These are phyloP conservation scores for Chamaecyparis obtusa DNA, from an alignment of 75 land plant species.

Conservation along the genomic window DNA sequence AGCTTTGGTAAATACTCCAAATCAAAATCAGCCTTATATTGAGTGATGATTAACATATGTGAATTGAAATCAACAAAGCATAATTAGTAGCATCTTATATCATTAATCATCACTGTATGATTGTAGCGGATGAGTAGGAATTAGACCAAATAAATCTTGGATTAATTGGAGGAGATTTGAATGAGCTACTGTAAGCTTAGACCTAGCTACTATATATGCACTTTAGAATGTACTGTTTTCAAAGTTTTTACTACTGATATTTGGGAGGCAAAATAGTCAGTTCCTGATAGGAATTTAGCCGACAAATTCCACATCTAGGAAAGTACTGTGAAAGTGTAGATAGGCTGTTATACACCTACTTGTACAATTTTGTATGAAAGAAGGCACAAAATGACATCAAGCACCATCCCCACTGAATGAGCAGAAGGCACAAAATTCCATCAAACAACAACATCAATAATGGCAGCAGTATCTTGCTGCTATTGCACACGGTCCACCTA, in stretches of 20 bases:
- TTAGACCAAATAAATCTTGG: background rate
- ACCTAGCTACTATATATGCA: background rate
- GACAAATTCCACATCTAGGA: constrained; percentile 1
- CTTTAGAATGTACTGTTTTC: background rate
- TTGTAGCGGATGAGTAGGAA: background rate
- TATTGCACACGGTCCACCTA: constrained; percentile 14
- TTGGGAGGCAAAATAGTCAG: constrained; percentile 5
- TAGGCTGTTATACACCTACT: constrained; percentile 7
- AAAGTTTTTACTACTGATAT: background rate
- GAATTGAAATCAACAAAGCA: background rate
- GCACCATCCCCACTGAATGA: constrained; percentile 13
- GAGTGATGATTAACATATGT: constrained; percentile 11
- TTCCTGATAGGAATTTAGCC: constrained; percentile 10
- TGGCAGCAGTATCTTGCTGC: constrained; percentile 13
- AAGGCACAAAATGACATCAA: constrained; percentile 17
- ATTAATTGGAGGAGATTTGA: background rate
- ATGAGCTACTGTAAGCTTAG: background rate
- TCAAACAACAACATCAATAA: constrained; percentile 15
- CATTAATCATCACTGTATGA: constrained; percentile 13
- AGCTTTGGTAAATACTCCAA: background rate
- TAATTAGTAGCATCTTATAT: constrained; percentile 1
- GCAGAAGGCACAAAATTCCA: constrained; percentile 17
- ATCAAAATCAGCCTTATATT: background rate
- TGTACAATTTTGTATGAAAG: constrained; percentile 4
- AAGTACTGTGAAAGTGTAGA: constrained; percentile 7